Evolutionary conservation across 2,329 filamentous ascomycete species (phyloP).

Genomic region (Botryotinia narcissicola): DNA sequence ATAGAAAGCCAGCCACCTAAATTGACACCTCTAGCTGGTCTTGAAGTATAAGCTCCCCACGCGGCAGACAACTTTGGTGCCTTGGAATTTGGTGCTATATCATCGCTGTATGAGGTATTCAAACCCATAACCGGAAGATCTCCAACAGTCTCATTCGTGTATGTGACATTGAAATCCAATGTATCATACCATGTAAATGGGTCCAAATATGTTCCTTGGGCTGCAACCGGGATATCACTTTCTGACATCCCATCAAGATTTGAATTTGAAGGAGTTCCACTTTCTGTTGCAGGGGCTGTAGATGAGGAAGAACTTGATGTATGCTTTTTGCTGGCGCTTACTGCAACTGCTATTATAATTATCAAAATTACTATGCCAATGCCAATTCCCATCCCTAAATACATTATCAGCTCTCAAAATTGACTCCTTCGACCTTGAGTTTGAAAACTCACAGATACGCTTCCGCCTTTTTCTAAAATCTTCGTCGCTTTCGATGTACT

Average conservation of each 20-base stretch:
- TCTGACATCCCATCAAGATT: conserved; percentile 54
- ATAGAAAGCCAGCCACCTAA: conserved; percentile 91
- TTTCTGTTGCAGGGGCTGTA: conserved; percentile 22
- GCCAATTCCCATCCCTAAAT: conserved; percentile 50
- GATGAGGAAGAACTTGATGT: conserved; percentile 33
- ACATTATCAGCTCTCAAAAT: conserved; percentile 23
- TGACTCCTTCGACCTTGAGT: not conserved
- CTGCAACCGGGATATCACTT: conserved; percentile 52
- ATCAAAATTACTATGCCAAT: conserved; percentile 55
- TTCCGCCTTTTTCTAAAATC: conserved; percentile 48
- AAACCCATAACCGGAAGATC: conserved; percentile 90
- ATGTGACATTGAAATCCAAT: conserved; percentile 88
- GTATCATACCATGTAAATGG: conserved; percentile 92
- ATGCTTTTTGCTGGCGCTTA: conserved; percentile 64
- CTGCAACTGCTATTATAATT: conserved; percentile 66
- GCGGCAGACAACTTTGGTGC: conserved; percentile 73
- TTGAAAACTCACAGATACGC: conserved; percentile 54
- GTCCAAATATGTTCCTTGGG: conserved; percentile 75
- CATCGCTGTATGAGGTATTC: conserved; percentile 82
- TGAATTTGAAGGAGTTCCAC: conserved; percentile 40
- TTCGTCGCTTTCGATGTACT: conserved; percentile 19
- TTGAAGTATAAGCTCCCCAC: conserved; percentile 74
- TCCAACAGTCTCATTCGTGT: conserved; percentile 80
- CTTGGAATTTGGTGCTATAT: conserved; percentile 69
- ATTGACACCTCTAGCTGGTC: conserved; percentile 85